These are phyloP conservation scores for Pharus latifolius DNA, from an alignment of 176 grass and related monocot species.

Conservation along the genomic window DNA sequence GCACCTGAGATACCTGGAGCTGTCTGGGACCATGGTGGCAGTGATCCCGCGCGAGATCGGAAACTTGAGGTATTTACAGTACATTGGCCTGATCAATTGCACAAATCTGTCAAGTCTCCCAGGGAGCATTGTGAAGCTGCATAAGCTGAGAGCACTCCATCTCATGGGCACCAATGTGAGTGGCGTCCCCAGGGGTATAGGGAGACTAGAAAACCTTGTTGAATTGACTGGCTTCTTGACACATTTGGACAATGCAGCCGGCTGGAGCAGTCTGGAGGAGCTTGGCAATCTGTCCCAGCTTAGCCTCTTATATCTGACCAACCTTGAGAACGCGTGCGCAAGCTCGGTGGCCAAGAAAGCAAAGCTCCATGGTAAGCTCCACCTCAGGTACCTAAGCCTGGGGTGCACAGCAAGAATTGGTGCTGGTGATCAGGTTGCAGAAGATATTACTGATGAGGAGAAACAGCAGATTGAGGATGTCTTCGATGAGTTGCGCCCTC, in stretches of 20 bases:
- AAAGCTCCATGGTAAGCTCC: slow-evolving; percentile 11
- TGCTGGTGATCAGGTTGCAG: background rate
- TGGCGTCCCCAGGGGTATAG: slow-evolving; percentile 23
- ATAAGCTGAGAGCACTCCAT: slow-evolving; percentile 30
- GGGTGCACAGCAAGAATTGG: background rate
- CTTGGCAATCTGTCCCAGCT: slow-evolving; percentile 20
- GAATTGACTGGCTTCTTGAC: slow-evolving; percentile 26
- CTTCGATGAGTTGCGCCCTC: slow-evolving; percentile 31
- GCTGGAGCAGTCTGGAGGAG: slow-evolving; percentile 29
- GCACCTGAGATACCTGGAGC: slow-evolving; percentile 34
- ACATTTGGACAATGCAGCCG: background rate
- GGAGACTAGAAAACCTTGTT: slow-evolving; percentile 24
- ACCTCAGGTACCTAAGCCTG: slow-evolving; percentile 27
- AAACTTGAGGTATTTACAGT: slow-evolving; percentile 32
- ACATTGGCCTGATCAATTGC: slow-evolving; percentile 24
- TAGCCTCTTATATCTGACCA: slow-evolving; percentile 7
- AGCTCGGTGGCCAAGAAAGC: slow-evolving; percentile 20
- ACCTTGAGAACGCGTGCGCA: slow-evolving; percentile 16
- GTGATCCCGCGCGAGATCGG: slow-evolving; percentile 22
- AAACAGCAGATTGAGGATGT: slow-evolving; percentile 20
- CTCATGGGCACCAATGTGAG: slow-evolving; percentile 20
- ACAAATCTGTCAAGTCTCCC: slow-evolving; percentile 19
- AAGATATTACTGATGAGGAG: background rate
- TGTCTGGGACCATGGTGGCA: slow-evolving; percentile 19
- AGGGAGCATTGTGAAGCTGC: slow-evolving; percentile 21